Percentiles rank a stretch among this genome's conserved stretches.
Conservation (phyloP, 2,329 filamentous ascomycete genomes). For the Botrytis fragariae region DNA sequence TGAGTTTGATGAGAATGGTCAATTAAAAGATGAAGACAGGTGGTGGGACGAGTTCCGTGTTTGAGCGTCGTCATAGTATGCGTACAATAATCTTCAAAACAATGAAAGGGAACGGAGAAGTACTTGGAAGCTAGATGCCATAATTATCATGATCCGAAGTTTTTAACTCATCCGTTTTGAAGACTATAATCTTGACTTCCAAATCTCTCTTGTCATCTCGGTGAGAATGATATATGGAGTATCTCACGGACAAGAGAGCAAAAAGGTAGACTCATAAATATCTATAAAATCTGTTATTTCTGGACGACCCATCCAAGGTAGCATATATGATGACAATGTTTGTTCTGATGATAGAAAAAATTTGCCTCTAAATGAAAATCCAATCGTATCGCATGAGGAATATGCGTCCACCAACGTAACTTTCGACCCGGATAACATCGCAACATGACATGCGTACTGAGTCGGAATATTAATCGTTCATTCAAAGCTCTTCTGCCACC, state of each 20-base stretch:
- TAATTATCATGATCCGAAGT: not conserved
- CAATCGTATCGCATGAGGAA: not conserved
- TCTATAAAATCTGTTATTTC: not conserved
- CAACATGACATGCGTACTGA: not conserved
- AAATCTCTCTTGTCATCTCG: not conserved
- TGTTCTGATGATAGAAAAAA: not conserved
- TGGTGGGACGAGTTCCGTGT: constrained; percentile 6
- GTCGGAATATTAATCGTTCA: not conserved
- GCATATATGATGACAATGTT: not conserved
- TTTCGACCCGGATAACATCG: not conserved
- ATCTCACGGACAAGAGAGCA: not conserved
- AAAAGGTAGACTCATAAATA: no score
- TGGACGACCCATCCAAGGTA: not conserved
- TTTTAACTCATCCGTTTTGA: no score
- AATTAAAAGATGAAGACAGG: not conserved
- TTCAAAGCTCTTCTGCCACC: not conserved
- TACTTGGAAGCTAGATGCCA: not conserved
- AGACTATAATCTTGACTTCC: not conserved
- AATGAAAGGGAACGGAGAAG: not conserved
- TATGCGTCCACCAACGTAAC: not conserved
- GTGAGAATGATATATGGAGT: not conserved
- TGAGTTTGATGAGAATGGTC: constrained; percentile 2
- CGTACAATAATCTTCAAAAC: not conserved
- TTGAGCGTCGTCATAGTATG: not conserved
- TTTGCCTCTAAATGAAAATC: not conserved